A percentile compares a stretch with the other conserved stretches of the same genome.
Evolutionary conservation across 441 rosid genomes (phyloP).

Genomic region (Corymbia calophylla): DNA sequence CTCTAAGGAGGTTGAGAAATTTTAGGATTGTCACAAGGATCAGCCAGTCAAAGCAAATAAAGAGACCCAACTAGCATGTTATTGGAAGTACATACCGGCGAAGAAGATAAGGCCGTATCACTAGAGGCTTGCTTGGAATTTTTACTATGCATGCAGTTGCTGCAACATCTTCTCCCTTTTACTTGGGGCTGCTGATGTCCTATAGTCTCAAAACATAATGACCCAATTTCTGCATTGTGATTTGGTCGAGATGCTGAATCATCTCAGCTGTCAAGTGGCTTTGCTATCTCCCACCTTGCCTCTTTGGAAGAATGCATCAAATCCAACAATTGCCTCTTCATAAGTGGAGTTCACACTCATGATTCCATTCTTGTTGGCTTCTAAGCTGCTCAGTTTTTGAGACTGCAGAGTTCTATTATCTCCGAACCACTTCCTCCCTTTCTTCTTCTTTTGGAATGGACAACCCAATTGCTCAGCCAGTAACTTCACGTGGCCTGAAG

Average conservation of each 20-base stretch:
- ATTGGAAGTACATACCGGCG: not conserved
- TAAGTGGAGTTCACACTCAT: not conserved
- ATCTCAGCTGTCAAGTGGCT: not conserved
- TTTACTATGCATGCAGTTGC: not conserved
- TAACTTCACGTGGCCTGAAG: not conserved
- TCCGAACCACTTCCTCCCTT: not conserved
- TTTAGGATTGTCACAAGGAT: not conserved
- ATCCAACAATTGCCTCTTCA: not conserved
- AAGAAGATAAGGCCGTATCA: not conserved
- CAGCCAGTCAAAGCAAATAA: not conserved
- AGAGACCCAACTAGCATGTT: not conserved
- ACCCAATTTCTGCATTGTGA: not conserved
- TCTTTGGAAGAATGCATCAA: not conserved
- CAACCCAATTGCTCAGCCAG: too few species aligned
- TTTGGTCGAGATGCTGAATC: not conserved
- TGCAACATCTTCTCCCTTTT: not conserved
- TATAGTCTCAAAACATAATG: not conserved
- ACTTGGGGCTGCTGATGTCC: not conserved
- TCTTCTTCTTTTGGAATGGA: not conserved
- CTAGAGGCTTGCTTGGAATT: not conserved
- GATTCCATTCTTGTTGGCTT: not conserved
- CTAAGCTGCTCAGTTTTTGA: not conserved
- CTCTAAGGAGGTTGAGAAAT: not conserved
- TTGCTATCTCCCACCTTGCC: not conserved
- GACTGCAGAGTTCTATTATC: not conserved